A percentile compares a stretch with the other conserved stretches of the same genome.
These are phyloP conservation scores for Panicum hallii DNA, from an alignment of 202 grass and related monocot species.

Conservation along the genomic window DNA sequence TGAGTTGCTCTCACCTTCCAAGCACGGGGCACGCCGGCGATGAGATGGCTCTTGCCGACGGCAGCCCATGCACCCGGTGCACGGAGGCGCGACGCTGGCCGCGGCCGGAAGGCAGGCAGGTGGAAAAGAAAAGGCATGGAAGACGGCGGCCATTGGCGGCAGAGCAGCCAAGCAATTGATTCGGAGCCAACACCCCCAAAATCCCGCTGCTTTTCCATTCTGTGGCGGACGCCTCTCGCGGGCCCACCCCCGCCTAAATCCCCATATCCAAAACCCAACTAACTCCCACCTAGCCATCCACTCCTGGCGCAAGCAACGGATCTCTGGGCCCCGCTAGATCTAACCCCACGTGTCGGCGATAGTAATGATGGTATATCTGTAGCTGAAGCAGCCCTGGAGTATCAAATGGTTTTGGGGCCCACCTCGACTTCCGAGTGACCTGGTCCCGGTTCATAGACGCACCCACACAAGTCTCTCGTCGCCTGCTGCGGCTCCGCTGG, in stretches of 20 bases:
- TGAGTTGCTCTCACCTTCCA: neutral
- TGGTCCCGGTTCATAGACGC: constrained; percentile 24
- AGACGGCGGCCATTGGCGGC: constrained; percentile 1
- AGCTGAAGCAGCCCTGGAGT: neutral
- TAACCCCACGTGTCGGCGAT: neutral
- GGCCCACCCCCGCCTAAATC: constrained; percentile 47
- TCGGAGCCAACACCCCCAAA: constrained; percentile 48
- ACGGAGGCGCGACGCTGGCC: neutral
- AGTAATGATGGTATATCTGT: neutral
- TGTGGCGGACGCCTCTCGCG: constrained; percentile 40
- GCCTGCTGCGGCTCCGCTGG: too few species aligned
- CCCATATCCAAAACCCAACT: constrained; percentile 38
- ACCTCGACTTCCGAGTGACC: neutral
- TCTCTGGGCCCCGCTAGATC: accelerated
- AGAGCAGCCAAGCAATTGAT: constrained; percentile 35
- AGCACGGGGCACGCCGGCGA: neutral
- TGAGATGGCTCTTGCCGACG: neutral
- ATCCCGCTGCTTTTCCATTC: constrained; percentile 20
- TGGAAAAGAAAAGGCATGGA: constrained; percentile 1
- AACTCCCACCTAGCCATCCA: neutral
- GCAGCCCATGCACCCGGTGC: neutral
- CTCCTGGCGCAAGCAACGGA: neutral
- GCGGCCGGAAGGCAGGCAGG: neutral
- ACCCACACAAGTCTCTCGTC: neutral
- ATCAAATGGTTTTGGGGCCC: neutral